Conservation (phyloP, 495 filamentous ascomycete genomes). For the Cercophora sp. region DNA sequence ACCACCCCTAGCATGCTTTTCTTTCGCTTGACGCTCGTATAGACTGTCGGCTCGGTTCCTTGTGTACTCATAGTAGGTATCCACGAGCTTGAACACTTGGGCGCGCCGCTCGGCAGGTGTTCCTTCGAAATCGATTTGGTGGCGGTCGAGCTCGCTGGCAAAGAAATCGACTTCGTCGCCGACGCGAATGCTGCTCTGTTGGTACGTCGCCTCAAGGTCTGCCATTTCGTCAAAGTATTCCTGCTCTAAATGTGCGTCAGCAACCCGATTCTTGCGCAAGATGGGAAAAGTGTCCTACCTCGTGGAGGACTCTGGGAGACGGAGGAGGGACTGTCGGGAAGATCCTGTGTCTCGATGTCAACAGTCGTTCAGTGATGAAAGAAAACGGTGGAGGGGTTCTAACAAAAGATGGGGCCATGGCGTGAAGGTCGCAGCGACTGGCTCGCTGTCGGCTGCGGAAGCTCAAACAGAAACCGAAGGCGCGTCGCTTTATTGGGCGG, state of each 20-base stretch:
- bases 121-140: conserved; percentile 26
- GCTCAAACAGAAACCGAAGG: not conserved
- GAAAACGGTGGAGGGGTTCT: conserved; percentile 8
- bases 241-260: too few species aligned
- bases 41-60: conserved; percentile 33
- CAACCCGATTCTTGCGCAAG: too few species aligned
- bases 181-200: conserved; percentile 26
- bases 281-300: conserved; percentile 14
- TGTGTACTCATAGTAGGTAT: conserved; percentile 41
- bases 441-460: not conserved
- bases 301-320: conserved; percentile 16
- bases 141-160: conserved; percentile 42
- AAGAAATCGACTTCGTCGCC: conserved; percentile 44
- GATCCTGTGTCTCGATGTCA: too few species aligned
- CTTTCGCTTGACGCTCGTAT: conserved; percentile 28
- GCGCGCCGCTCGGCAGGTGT: conserved; percentile 36
- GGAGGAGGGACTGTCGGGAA: too few species aligned
- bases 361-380: too few species aligned
- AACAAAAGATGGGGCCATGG: conserved; percentile 30
- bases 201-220: conserved; percentile 26
- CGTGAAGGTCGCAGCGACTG: not conserved
- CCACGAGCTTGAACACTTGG: conserved; percentile 41
- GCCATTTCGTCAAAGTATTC: conserved; percentile 27
- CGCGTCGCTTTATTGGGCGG: not conserved
- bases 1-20: conserved; percentile 57